A percentile compares a stretch with the other conserved stretches of the same genome.
These are phyloP conservation scores for Yarrowia sp. DNA, from an alignment of 805 yeast genomes.

Conservation along the genomic window DNA sequence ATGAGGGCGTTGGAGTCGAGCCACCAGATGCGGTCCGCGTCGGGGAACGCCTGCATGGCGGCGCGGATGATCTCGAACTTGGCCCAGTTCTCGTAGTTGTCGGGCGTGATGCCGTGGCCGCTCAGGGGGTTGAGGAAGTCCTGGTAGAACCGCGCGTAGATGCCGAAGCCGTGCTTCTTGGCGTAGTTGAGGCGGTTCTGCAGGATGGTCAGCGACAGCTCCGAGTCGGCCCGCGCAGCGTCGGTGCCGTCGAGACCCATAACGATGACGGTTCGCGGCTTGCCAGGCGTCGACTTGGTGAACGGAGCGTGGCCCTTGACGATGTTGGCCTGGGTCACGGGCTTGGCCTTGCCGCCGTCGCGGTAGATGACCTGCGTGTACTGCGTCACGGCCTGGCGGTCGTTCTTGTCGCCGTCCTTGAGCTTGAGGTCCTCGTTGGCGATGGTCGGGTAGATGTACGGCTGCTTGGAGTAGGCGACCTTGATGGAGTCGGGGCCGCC, in stretches of 20 bases:
- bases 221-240: slow-evolving; percentile 23
- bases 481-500: slow-evolving; percentile 20
- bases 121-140: slow-evolving; percentile 52
- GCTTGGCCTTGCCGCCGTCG: slow-evolving; percentile 26
- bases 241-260: slow-evolving; percentile 16
- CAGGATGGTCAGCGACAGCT: not conserved
- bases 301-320: slow-evolving; percentile 25
- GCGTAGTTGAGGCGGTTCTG: slow-evolving; percentile 83
- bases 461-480: slow-evolving; percentile 23
- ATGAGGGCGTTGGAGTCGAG: slow-evolving; percentile 70
- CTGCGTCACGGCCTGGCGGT: slow-evolving; percentile 10
- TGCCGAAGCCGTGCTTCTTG: slow-evolving; percentile 72
- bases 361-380: slow-evolving; percentile 26
- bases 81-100: slow-evolving; percentile 50
- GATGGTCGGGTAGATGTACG: slow-evolving; percentile 26
- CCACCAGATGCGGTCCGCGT: slow-evolving; percentile 88
- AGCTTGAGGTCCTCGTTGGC: slow-evolving; percentile 25
- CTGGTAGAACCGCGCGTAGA: slow-evolving; percentile 80
- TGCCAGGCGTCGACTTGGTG: slow-evolving; percentile 13
- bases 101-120: slow-evolving; percentile 27
- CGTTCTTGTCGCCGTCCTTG: not conserved
- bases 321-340: slow-evolving; percentile 11
- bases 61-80: slow-evolving; percentile 66
- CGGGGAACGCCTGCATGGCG: slow-evolving; percentile 91
- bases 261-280: slow-evolving; percentile 22